These are phyloP conservation scores for Penicillium palitans DNA, from an alignment of 2,329 filamentous ascomycete genomes.

Conservation along the genomic window DNA sequence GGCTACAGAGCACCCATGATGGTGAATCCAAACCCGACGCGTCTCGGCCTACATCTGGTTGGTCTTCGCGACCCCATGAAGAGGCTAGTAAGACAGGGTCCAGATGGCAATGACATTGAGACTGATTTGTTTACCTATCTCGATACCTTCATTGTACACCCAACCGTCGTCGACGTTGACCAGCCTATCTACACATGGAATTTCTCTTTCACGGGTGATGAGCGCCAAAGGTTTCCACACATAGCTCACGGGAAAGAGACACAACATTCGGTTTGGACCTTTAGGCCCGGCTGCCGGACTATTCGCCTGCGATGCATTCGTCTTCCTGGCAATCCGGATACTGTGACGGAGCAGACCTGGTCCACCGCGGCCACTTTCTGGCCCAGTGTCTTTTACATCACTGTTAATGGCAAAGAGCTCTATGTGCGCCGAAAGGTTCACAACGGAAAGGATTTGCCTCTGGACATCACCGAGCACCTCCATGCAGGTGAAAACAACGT, in stretches of 20 bases:
- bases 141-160: conserved; percentile 32
- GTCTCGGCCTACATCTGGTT: conserved; percentile 54
- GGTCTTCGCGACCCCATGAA: conserved; percentile 57
- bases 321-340: conserved; percentile 26
- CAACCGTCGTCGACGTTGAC: conserved; percentile 30
- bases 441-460: conserved; percentile 71
- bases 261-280: conserved; percentile 32
- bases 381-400: conserved; percentile 69
- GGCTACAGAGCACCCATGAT: conserved; percentile 16
- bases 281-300: conserved; percentile 56
- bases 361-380: conserved; percentile 63
- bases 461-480: conserved; percentile 68
- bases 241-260: conserved; percentile 17
- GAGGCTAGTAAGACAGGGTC: conserved; percentile 27
- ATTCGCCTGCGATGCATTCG: conserved; percentile 70
- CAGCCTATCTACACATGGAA: conserved; percentile 33
- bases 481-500: conserved; percentile 62
- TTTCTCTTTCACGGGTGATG: conserved; percentile 37
- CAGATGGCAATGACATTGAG: conserved; percentile 21
- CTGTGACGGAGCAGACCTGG: conserved; percentile 54
- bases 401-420: conserved; percentile 63
- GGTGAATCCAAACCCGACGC: conserved; percentile 19
- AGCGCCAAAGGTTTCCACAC: conserved; percentile 37
- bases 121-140: conserved; percentile 41
- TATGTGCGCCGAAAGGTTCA: conserved; percentile 66